A percentile compares a stretch with the other conserved stretches of the same genome.
phyloP scores from a whole-genome alignment of 306 rosid genomes.

The Fragaria iinumae region DNA sequence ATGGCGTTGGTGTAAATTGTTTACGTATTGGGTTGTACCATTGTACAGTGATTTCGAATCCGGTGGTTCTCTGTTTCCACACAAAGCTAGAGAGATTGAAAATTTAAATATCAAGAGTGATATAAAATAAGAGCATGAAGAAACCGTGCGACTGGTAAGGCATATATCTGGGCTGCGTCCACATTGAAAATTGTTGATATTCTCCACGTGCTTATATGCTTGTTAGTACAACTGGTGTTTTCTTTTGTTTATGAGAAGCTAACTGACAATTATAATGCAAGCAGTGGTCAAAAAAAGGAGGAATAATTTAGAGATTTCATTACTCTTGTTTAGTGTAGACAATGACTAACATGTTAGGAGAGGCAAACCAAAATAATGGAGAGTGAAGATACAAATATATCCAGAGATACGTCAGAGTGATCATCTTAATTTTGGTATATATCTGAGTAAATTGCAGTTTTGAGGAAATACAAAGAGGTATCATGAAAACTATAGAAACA shows the following conservation, averaged over 20 bases:
- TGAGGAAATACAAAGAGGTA: no score
- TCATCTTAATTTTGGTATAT: no score
- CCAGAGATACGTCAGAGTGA: neutral
- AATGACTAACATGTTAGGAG: neutral
- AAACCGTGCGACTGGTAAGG: conserved; percentile 26
- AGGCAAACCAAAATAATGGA: neutral
- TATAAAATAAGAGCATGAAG: conserved; percentile 7
- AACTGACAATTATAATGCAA: neutral
- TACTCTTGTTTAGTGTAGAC: neutral
- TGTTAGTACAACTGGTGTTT: conserved; percentile 10
- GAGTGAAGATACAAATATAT: neutral
- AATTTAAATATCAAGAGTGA: neutral
- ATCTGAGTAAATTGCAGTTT: no score
- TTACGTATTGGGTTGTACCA: neutral
- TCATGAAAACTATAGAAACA: no score
- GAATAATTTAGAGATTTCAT: neutral
- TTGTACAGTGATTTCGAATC: neutral
- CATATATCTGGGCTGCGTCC: neutral
- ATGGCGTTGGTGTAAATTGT: neutral
- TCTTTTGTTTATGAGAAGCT: neutral
- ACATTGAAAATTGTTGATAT: neutral
- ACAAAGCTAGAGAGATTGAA: neutral
- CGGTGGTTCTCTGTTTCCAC: conserved; percentile 21
- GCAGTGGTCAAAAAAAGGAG: neutral
- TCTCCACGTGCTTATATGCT: conserved; percentile 30